Percentiles rank a stretch among this genome's conserved stretches.
These are phyloP conservation scores for Aspergillus persii DNA, from an alignment of 2,329 filamentous ascomycete genomes.

Conservation along the genomic window DNA sequence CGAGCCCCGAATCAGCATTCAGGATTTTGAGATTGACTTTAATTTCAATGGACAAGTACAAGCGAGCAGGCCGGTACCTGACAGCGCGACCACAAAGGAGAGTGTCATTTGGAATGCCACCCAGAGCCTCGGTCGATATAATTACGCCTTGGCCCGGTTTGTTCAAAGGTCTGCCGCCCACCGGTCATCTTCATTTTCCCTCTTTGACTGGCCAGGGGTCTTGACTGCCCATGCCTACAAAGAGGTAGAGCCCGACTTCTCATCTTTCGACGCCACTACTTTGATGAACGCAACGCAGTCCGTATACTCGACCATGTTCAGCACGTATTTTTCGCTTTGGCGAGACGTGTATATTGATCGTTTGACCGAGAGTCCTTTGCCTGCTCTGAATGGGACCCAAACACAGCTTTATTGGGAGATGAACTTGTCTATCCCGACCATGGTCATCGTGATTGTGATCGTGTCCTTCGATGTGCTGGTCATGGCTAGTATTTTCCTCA, in stretches of 20 bases:
- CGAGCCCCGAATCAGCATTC: not conserved
- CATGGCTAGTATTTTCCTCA: not conserved
- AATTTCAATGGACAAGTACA: not conserved
- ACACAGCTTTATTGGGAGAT: not conserved
- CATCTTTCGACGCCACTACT: not conserved
- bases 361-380: not conserved
- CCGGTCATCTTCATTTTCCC: not conserved
- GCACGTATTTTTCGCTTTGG: conserved; percentile 8
- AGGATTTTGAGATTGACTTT: conserved; percentile 1
- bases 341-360: not conserved
- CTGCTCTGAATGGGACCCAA: not conserved
- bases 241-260: not conserved
- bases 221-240: not conserved
- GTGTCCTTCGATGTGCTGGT: not conserved
- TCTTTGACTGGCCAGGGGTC: not conserved
- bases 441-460: conserved; percentile 2
- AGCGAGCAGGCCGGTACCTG: not conserved
- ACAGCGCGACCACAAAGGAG: not conserved
- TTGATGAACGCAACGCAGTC: conserved; percentile 3
- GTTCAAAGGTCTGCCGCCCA: not conserved
- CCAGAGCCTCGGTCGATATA: not conserved
- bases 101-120: not conserved
- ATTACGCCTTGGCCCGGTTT: not conserved
- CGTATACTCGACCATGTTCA: conserved; percentile 9
- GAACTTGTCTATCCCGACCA: not conserved